Conservation (phyloP, 805 yeast genomes). For the Cyberlindnera mississippiensis region DNA sequence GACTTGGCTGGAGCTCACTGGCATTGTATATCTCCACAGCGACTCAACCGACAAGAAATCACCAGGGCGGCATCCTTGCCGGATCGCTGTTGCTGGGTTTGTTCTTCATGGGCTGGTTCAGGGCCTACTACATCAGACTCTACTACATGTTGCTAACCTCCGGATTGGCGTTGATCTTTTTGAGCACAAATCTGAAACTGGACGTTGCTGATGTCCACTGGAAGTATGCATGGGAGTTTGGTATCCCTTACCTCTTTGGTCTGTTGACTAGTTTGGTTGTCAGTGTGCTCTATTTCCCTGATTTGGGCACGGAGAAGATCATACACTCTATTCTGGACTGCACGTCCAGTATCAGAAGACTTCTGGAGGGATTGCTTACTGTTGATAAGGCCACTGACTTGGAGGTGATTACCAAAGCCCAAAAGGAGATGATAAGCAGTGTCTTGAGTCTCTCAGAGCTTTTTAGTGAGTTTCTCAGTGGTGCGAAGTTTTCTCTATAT, state of each 20-base stretch:
- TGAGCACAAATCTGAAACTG: conserved; percentile 24
- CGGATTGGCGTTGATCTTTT: conserved; percentile 35
- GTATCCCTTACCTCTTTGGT: conserved; percentile 44
- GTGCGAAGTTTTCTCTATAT: conserved; percentile 34
- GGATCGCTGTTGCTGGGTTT: conserved; percentile 38
- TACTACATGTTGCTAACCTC: conserved; percentile 35
- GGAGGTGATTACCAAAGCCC: conserved; percentile 21
- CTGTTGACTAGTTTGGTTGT: conserved; percentile 34
- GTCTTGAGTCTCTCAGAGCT: conserved; percentile 36
- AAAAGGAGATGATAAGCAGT: conserved; percentile 30
- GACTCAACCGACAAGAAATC: conserved; percentile 36
- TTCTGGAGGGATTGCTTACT: conserved; percentile 19
- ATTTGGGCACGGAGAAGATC: conserved; percentile 35
- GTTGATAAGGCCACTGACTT: conserved; percentile 11
- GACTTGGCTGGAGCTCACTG: conserved; percentile 42
- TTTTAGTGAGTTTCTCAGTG: conserved; percentile 42
- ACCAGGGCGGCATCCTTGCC: conserved; percentile 45
- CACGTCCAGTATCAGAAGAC: conserved; percentile 22
- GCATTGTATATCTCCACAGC: conserved; percentile 40
- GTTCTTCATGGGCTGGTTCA: conserved; percentile 37
- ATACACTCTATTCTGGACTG: conserved; percentile 27
- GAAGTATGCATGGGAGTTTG: conserved; percentile 38
- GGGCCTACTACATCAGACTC: conserved; percentile 37
- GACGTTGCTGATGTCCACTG: conserved; percentile 30
- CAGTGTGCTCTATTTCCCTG: conserved; percentile 36